A percentile compares a stretch with the other conserved stretches of the same genome.
phyloP scores from a whole-genome alignment of 768 basidiomycete genomes.

The Lactarius hatsudake region DNA sequence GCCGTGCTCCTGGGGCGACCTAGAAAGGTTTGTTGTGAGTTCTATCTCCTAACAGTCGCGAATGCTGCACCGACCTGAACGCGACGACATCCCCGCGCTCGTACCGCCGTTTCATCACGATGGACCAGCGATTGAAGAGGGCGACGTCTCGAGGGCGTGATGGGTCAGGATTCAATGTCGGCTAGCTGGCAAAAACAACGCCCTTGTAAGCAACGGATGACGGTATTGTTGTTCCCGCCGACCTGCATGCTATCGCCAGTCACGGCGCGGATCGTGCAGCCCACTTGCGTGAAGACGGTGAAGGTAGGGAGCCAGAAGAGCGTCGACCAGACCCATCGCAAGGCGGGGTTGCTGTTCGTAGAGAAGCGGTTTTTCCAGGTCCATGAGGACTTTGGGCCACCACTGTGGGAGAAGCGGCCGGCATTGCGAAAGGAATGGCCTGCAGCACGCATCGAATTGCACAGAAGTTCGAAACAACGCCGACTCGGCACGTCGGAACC shows the following conservation, averaged over 20 bases:
- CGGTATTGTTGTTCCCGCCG: not conserved
- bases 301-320: slow-evolving; percentile 24
- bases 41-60: not conserved
- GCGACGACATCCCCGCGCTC: slow-evolving; percentile 27
- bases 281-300: slow-evolving; percentile 19
- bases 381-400: slow-evolving; percentile 1
- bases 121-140: slow-evolving; percentile 24
- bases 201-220: not conserved
- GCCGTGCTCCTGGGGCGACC: slow-evolving; percentile 23
- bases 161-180: slow-evolving; percentile 26
- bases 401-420: slow-evolving; percentile 4
- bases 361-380: slow-evolving; percentile 1
- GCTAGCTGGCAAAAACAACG: slow-evolving; percentile 21
- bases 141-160: slow-evolving; percentile 24
- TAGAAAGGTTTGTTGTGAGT: not conserved
- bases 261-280: slow-evolving; percentile 20
- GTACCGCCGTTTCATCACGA: slow-evolving; percentile 14
- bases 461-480: not conserved
- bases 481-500: not conserved
- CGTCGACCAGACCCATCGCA: slow-evolving; percentile 8
- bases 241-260: slow-evolving; percentile 29
- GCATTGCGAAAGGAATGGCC: slow-evolving; percentile 4
- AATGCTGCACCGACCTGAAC: slow-evolving; percentile 5
- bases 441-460: slow-evolving; percentile 5
- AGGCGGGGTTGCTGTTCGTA: not conserved